Percentiles rank a stretch among this genome's conserved stretches.
These are phyloP conservation scores for Panicum miliaceum DNA, from an alignment of 176 grass and related monocot species.

Conservation along the genomic window DNA sequence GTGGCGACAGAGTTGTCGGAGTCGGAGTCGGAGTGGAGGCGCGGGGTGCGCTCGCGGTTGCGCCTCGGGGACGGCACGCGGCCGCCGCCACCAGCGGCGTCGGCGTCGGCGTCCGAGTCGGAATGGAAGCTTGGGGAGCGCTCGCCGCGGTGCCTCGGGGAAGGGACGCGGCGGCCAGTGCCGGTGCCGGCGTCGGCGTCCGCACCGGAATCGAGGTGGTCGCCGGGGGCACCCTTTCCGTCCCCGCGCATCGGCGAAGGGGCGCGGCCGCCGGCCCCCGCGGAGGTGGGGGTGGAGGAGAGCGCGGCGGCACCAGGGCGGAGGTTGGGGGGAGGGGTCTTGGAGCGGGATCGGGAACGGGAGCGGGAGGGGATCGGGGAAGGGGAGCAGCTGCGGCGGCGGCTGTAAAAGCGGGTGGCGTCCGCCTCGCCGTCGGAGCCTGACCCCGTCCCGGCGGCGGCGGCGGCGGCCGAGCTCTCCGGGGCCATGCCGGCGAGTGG, in stretches of 20 bases:
- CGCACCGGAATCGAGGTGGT: not conserved
- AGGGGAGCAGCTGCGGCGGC: not conserved
- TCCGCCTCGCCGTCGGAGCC: constrained; percentile 25
- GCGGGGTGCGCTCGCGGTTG: not conserved
- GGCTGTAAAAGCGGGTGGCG: not conserved
- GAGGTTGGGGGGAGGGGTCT: constrained; percentile 19
- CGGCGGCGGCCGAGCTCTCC: constrained; percentile 39
- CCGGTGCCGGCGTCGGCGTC: not conserved
- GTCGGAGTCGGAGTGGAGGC: not conserved
- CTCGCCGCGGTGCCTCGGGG: constrained; percentile 23
- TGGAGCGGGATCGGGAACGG: constrained; percentile 31
- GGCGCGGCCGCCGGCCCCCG: not conserved
- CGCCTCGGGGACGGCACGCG: constrained; percentile 15
- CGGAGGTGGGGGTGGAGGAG: not conserved
- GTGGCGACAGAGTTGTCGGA: constrained; percentile 1
- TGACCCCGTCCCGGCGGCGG: constrained; percentile 9
- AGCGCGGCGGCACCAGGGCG: not conserved
- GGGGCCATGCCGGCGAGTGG: constrained; percentile 42
- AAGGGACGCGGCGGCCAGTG: not conserved
- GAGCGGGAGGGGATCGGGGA: not conserved
- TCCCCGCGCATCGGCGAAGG: not conserved
- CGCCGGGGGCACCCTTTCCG: not conserved
- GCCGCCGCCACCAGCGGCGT: not conserved
- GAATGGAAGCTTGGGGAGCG: constrained; percentile 15
- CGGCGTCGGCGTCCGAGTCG: constrained; percentile 19